Evolutionary conservation across 768 basidiomycete species (phyloP), one percentile per base, ranked within the genome.

Genomic region (Coprinellus micaceus): DNA sequence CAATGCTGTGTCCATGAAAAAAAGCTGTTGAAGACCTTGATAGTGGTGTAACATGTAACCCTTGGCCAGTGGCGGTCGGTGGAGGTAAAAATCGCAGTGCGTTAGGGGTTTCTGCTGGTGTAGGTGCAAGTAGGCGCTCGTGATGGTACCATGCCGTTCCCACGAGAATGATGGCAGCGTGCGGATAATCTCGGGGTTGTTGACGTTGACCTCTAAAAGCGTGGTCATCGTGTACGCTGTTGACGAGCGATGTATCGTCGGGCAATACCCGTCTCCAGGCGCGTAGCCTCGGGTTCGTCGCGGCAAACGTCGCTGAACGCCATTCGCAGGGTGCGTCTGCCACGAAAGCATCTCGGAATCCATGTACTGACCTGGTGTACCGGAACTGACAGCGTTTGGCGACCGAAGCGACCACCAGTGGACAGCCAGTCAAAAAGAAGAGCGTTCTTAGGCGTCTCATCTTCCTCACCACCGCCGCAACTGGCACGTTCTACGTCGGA

Each of bases 401-500:
- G 53, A 88, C 87, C 41, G 87, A 86, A 55, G 66, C 79, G 37
- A 3, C 44, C n/a, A 13, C 47, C 47, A 48, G 47, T 57, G 67
- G 71, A 24, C 78, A 82, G 7, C 78, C 78, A 66, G 64, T 67
- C 40, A 84, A 83, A 70, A 80, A 80, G 67, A 82, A 74, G 59
- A 69, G 72, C 48, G 56, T 84, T 53, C 71, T 91, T 45, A 80
- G 84, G 55, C 77, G 73, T 51, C 71, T 92, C 51, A 67, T 95
- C 29, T 75, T 86, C 70, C 84, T 88, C 53, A 85, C 90, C 15
- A 72, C 86, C 41, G 78, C 83, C 10, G 77, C 84, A 21, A 82
- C 83, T 17, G 82, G 86, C 47, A 83, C 85, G 17, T 93, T 94
- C 76, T 96, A 94, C 77, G 74, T 86, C 57, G 84, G 86, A 50